Evolutionary conservation across 495 filamentous ascomycete species (phyloP), one percentile per base, ranked within the genome.

Genomic region (Lasiosphaeria hispida): DNA sequence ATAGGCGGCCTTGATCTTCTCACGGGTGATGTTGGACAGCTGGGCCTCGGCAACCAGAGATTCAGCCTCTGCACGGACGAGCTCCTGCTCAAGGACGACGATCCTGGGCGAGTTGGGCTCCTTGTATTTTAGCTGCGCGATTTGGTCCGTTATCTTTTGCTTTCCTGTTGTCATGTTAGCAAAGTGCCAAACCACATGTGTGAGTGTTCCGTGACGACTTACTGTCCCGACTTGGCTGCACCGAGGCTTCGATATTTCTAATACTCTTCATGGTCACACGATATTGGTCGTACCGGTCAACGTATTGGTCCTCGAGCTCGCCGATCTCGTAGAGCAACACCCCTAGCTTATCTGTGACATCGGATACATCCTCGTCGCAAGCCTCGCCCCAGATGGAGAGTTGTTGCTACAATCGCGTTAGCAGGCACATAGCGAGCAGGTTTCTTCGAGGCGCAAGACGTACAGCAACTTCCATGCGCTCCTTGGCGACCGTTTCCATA

Each of bases 241-340:
- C 94, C 30, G 92, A 96, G 48, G 93, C 91, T 73, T 98, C 94
- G 61, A 98, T 98, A 74, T 98, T 97, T 61, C 94, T 87, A 68
- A 98, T 96, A 75, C 91, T 95, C 87, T 98, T 98, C 72, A 98
- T 94, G 39, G 94, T 98, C 55, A 98, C 90, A 72, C 94, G 90
- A 77, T 97, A 98, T 75, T 98, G 94, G 72, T 98, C 94, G 72
- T 98, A 98, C 58, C 92, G 88, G 77, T 98, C 94, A 69, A 98
- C 92, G 65, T 92, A 97, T 62, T 96, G 87, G 67, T 98, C 94
- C 75, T 98, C 94, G 45, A 98, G 86, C 77, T 98, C 95, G 69
- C 93, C 94, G 65, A 98, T 93, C 73, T 98, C 94, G 79, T 97
- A 98, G 67, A 96, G 89, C 63, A 98, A 76, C 48, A 98, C 94